These are phyloP conservation scores for Erysimum cheiri DNA, from an alignment of 441 rosid species.

Conservation along the genomic window DNA sequence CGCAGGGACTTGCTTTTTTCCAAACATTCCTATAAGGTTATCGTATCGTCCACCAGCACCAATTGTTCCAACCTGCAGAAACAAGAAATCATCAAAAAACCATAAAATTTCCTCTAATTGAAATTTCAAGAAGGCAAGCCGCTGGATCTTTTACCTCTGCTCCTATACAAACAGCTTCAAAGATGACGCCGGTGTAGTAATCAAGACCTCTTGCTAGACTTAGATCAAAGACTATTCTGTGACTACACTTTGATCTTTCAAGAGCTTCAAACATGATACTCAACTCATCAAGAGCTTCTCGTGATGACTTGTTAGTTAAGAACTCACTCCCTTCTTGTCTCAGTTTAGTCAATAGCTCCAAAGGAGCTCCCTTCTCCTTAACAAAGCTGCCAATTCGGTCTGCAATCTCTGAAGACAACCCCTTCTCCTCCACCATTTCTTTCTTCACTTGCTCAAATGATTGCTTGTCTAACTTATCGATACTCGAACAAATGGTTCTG, in stretches of 20 bases:
- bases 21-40: slow-evolving; percentile 89
- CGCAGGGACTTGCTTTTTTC: slow-evolving; percentile 87
- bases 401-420: slow-evolving; percentile 70
- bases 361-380: slow-evolving; percentile 75
- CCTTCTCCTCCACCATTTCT: slow-evolving; percentile 98
- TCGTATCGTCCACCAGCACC: slow-evolving; percentile 97
- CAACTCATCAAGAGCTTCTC: slow-evolving; percentile 74
- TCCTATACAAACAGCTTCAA: slow-evolving; percentile 84
- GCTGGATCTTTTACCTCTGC: slow-evolving; percentile 57
- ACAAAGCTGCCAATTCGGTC: slow-evolving; percentile 82
- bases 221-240: slow-evolving; percentile 87
- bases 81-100: neutral
- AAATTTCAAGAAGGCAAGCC: neutral
- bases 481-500: slow-evolving; percentile 68
- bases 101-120: neutral
- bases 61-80: slow-evolving; percentile 85
- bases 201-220: slow-evolving; percentile 98
- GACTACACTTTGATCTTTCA: slow-evolving; percentile 71
- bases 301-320: slow-evolving; percentile 61
- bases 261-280: slow-evolving; percentile 82
- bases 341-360: slow-evolving; percentile 66
- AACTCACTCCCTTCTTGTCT: slow-evolving; percentile 65
- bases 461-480: slow-evolving; percentile 65
- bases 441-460: slow-evolving; percentile 78
- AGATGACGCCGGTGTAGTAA: slow-evolving; percentile 94